Evolutionary conservation across 306 rosid genomes (phyloP).

Genomic region (Vachellia collinsii): DNA sequence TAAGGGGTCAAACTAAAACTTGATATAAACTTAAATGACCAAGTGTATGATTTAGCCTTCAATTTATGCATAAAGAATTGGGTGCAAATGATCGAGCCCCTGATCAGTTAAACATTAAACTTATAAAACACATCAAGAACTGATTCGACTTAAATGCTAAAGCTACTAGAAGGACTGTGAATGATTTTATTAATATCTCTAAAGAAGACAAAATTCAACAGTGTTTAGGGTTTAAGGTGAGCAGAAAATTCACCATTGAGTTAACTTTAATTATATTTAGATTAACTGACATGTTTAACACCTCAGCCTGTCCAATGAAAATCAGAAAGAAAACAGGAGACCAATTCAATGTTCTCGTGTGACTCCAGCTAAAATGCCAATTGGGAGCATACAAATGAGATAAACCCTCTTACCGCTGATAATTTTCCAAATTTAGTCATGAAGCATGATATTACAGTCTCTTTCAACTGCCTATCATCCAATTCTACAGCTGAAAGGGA

Average conservation of each 20-base stretch:
- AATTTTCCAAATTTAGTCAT: constrained; percentile 64
- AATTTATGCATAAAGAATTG: neutral
- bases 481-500: constrained; percentile 61
- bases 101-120: neutral
- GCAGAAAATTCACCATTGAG: constrained; percentile 25
- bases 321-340: constrained; percentile 19
- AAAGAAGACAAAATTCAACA: constrained; percentile 26
- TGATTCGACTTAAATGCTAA: neutral
- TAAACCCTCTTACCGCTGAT: constrained; percentile 64
- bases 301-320: constrained; percentile 21
- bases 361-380: constrained; percentile 15
- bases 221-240: constrained; percentile 14
- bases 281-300: constrained; percentile 15
- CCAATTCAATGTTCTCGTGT: constrained; percentile 25
- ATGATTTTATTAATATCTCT: constrained; percentile 6
- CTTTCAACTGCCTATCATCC: constrained; percentile 71
- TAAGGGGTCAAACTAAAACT: too few relatives aligned
- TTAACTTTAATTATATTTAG: constrained; percentile 25
- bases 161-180: neutral
- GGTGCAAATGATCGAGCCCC: neutral
- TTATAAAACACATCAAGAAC: neutral
- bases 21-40: too few relatives aligned
- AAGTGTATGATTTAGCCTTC: too few relatives aligned
- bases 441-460: constrained; percentile 64
- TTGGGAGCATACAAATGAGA: neutral